Evolutionary conservation across 352 stramenopile genomes (phyloP), one percentile per base, ranked within the genome.

Genomic region (Phytophthora europaea): DNA sequence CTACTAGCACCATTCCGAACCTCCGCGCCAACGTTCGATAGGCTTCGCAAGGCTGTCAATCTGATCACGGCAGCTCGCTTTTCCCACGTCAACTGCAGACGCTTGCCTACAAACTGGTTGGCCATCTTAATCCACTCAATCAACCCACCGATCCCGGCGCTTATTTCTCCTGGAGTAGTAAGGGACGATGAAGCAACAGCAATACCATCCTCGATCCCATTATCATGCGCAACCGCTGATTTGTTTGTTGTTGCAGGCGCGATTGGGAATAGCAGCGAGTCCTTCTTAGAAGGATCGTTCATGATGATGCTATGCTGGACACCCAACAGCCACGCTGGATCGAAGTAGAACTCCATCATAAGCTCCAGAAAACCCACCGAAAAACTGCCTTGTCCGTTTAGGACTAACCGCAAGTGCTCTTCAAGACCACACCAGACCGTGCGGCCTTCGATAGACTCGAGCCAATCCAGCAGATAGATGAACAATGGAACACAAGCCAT

Each of bases 261-360:
- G 36, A 94, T 90, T 8, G 89, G 86, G 51, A 94, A 94, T 26
- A 94, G 50, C 40, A 90, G 58, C 15, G 87, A 94, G 20, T 93
- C 87, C 53, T 86, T 90, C 61, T 88, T 94, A 4, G 85, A 88
- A 8, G 86, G 82, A 56, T 95, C 89, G 34, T 96, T 96, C 86
- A 96, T 94, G 43, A 94, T 84, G 43, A 96, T 85, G 47, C 88
- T 92, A 50, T 96, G 87, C 47, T 94, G 88, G 47, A 91, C 81
- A 15, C 89, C 88, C 6, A 91, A 66, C 0, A 85, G 63, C 47
- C 76, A 90, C 3, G 62, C 67, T 20, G 86, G 87, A 56, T 96
- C 85, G 47, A 93, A 93, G 68, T 93, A 93, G 60, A 94, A 92
- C 63, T 95, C 88, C 79, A 94, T 92, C 87, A 94, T 94, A 23